Conservation (phyloP, 495 filamentous ascomycete genomes). For the Penicillium pulvis region DNA sequence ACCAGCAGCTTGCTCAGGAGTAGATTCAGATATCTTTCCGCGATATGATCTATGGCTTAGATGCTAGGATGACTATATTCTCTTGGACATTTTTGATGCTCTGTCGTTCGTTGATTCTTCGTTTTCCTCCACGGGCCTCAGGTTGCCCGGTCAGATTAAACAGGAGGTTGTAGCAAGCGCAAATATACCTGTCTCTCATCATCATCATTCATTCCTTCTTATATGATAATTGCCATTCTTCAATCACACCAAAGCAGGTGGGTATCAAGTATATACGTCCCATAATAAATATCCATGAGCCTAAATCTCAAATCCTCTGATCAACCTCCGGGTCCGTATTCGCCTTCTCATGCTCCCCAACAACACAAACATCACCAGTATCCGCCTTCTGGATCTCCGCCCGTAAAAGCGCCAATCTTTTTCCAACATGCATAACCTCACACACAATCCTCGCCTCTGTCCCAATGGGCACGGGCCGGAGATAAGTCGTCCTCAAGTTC, state of each 20-base stretch:
- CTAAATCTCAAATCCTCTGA: conserved; percentile 23
- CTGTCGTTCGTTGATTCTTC: conserved; percentile 15
- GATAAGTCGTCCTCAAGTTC: conserved; percentile 67
- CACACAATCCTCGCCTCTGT: conserved; percentile 55
- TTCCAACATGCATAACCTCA: conserved; percentile 65
- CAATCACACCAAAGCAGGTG: not conserved
- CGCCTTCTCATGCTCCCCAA: conserved; percentile 71
- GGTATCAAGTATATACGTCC: not conserved
- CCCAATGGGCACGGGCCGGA: conserved; percentile 60
- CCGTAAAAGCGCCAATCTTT: conserved; percentile 50
- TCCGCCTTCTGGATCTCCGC: conserved; percentile 43
- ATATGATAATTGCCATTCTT: not conserved
- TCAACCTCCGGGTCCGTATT: conserved; percentile 57
- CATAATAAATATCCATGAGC: not conserved
- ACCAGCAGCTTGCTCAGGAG: conserved; percentile 52
- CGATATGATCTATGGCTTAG: conserved; percentile 38
- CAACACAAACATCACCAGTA: conserved; percentile 56
- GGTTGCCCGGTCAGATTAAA: conserved; percentile 13
- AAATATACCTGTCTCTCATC: conserved; percentile 22
- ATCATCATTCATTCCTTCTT: not conserved
- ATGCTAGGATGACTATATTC: conserved; percentile 32
- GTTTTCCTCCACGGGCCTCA: conserved; percentile 16
- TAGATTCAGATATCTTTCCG: conserved; percentile 40
- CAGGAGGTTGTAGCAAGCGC: conserved; percentile 21
- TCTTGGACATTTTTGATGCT: conserved; percentile 33